Conservation (phyloP, 148 eudicot species). For the Polygonum aviculare region DNA sequence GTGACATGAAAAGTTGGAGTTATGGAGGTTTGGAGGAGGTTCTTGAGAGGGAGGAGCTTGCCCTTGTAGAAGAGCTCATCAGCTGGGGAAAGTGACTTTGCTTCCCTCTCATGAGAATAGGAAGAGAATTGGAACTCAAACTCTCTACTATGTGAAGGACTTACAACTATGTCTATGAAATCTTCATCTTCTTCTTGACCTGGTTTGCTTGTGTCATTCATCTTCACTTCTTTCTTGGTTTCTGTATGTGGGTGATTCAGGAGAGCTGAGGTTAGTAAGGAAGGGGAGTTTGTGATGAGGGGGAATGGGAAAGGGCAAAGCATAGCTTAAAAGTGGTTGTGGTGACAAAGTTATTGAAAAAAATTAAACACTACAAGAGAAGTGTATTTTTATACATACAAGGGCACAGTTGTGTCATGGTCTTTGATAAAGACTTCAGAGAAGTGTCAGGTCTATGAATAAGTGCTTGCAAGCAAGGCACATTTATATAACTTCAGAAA, state of each 20-base stretch:
- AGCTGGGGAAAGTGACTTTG: slow-evolving; percentile 39
- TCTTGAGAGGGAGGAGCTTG: slow-evolving; percentile 56
- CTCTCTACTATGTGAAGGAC: slow-evolving; percentile 33
- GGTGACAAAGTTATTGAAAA: too few species aligned
- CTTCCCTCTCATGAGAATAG: slow-evolving; percentile 2
- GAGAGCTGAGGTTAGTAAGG: background rate
- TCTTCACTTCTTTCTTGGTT: background rate
- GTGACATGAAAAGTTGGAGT: background rate
- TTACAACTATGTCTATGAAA: slow-evolving; percentile 54
- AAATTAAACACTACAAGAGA: background rate
- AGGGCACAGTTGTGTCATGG: background rate
- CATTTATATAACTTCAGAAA: background rate
- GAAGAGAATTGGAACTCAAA: slow-evolving; percentile 59
- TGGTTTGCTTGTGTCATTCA: slow-evolving; percentile 5
- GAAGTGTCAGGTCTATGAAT: background rate
- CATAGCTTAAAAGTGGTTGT: background rate
- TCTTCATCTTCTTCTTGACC: slow-evolving; percentile 42
- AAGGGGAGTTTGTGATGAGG: slow-evolving; percentile 1
- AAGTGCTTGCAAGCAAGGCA: background rate
- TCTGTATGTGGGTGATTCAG: slow-evolving; percentile 4
- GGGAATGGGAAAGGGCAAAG: slow-evolving; percentile 1
- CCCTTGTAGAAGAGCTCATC: slow-evolving; percentile 86
- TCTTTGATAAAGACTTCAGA: background rate
- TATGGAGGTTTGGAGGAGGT: slow-evolving; percentile 18
- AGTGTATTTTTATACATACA: background rate